Evolutionary conservation across 129 eudicot genomes (phyloP), one percentile per base, ranked within the genome.

Genomic region (Glebionis coronaria): DNA sequence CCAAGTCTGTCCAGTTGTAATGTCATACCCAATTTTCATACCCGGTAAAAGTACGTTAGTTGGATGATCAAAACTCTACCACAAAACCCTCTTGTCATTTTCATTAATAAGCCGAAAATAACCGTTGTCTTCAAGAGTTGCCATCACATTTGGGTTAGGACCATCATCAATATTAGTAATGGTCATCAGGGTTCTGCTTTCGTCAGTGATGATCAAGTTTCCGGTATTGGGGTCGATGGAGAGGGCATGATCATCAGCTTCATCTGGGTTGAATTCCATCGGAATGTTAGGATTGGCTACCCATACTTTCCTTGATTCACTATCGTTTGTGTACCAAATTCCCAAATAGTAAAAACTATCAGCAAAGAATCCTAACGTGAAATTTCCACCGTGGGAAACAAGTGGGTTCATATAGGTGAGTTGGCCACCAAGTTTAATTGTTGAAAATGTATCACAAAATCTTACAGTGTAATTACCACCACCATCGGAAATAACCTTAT

Each of bases 281-380:
- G n/a, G n/a, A n/a, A n/a, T 13, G 61, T 79, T 46, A 45, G 76
- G 74, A 59, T 79, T 79, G 49, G 79, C 83, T 10, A 79, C 31
- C 83, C 83, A 79, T 4, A 68, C 63, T 62, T 46, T 75, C 18
- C 38, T 61, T 0, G 51, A 21, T 16, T 42, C 3, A 23, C 3
- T 46, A 42, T 73, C 62, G 10, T 18, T 28, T 0, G 79, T 68
- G 66, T 79, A 29, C 83, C 76, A 68, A 67, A 79, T 79, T 67
- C 75, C 79, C n/a, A 79, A 62, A 47, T 29, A 28, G 0, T 79
- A 73, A 11, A 47, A 68, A 10, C 61, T 46, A 15, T 27, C 66
- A 5, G 8, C 13, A 19, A 4, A 79, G 51, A 79, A 79, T 15
- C 79, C 83, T 14, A 79, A 68, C 7, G 78, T 79, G 67, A 73